phyloP scores from a whole-genome alignment of 371 early-diverging fungal species.

The Circinella umbellata region DNA sequence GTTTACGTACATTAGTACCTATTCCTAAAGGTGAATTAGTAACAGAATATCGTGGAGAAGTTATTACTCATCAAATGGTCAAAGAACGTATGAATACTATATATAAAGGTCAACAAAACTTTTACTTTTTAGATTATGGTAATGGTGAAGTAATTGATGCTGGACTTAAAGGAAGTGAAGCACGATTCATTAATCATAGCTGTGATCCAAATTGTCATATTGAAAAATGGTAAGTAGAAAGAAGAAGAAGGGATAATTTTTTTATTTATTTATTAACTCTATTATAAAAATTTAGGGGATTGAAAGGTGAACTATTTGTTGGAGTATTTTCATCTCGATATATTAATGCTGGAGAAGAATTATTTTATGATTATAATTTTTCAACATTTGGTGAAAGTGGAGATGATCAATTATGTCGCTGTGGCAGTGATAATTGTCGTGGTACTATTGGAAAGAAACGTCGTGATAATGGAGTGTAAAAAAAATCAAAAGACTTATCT shows the following conservation, averaged over 20 bases:
- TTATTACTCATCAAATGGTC: constrained; percentile 74
- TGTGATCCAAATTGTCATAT: constrained; percentile 95
- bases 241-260: not conserved
- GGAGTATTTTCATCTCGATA: constrained; percentile 80
- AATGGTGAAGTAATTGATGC: constrained; percentile 84
- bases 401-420: constrained; percentile 69
- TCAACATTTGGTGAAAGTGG: constrained; percentile 68
- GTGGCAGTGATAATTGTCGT: constrained; percentile 73
- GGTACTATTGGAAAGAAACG: constrained; percentile 63
- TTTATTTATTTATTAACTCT: not conserved
- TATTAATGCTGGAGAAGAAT: constrained; percentile 73
- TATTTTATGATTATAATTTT: constrained; percentile 91
- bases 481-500: not conserved
- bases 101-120: constrained; percentile 70
- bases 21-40: constrained; percentile 72
- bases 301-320: constrained; percentile 74
- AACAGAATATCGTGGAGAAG: constrained; percentile 90
- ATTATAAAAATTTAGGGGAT: constrained; percentile 44
- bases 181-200: constrained; percentile 58
- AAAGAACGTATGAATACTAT: constrained; percentile 74
- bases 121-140: constrained; percentile 84
- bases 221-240: constrained; percentile 78
- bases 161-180: constrained; percentile 74
- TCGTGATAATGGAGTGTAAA: not conserved
- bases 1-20: constrained; percentile 66